Conservation (phyloP, 495 filamentous ascomycete species). For the Podospora fimiseda region DNA sequence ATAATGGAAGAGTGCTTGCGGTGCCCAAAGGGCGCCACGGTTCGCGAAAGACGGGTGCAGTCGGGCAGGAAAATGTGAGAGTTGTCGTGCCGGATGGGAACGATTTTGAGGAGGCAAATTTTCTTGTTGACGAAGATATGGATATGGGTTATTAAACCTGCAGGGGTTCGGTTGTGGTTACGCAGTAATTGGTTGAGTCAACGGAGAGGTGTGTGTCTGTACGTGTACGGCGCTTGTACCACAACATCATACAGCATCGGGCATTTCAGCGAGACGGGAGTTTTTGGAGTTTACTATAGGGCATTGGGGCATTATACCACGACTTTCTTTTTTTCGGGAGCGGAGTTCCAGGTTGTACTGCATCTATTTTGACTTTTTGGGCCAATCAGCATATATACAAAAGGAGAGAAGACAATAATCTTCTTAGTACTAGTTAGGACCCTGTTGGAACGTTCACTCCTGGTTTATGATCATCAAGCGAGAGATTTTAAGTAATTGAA, state of each 20-base stretch:
- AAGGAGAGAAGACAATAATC: too few species aligned
- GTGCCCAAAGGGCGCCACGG: slow-evolving; percentile 27
- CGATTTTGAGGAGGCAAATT: slow-evolving; percentile 51
- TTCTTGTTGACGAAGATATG: slow-evolving; percentile 38
- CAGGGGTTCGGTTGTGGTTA: neutral
- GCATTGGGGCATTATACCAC: slow-evolving; percentile 10
- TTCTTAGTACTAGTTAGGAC: too few species aligned
- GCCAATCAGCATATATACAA: too few species aligned
- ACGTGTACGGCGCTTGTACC: neutral
- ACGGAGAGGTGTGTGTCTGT: neutral
- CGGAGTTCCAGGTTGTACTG: neutral
- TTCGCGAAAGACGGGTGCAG: neutral
- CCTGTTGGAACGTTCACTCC: too few species aligned
- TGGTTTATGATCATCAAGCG: too few species aligned
- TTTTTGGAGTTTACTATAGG: slow-evolving; percentile 7
- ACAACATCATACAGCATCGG: neutral
- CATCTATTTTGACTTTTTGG: slow-evolving; percentile 1
- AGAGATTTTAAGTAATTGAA: too few species aligned
- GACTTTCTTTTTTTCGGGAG: neutral
- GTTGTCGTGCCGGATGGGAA: slow-evolving; percentile 20
- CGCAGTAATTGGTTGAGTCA: neutral
- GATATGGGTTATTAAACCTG: slow-evolving; percentile 17
- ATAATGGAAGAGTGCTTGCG: slow-evolving; percentile 31
- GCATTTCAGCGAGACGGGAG: neutral
- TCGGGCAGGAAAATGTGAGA: slow-evolving; percentile 33